Conservation (phyloP, 1,284 basidiomycete species). For the Exsudoporus floridanus region DNA sequence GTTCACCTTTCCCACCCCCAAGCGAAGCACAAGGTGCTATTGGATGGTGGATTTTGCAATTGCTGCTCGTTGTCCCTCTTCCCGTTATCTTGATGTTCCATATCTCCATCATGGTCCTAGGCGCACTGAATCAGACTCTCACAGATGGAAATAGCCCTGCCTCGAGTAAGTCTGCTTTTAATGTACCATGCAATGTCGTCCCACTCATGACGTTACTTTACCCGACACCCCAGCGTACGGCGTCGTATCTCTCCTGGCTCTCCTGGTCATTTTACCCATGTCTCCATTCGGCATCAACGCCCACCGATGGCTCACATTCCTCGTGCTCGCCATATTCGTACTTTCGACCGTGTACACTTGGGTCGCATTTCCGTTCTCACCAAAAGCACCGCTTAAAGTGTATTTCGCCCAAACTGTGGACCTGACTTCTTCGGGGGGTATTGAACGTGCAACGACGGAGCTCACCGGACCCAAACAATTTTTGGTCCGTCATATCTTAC, state of each 20-base stretch:
- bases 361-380: constrained; percentile 61
- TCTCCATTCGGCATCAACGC: constrained; percentile 61
- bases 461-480: constrained; percentile 50
- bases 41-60: constrained; percentile 64
- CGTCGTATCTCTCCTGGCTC: constrained; percentile 43
- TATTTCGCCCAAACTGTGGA: constrained; percentile 64
- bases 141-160: constrained; percentile 59
- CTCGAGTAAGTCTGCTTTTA: constrained; percentile 42
- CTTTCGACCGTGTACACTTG: constrained; percentile 46
- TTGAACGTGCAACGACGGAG: constrained; percentile 36
- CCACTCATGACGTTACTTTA: constrained; percentile 2
- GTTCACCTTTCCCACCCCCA: neutral
- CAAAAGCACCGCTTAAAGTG: constrained; percentile 59
- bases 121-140: constrained; percentile 57
- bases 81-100: constrained; percentile 61
- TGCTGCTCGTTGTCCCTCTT: constrained; percentile 55
- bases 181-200: neutral
- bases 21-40: constrained; percentile 40
- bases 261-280: constrained; percentile 57
- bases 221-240: constrained; percentile 50
- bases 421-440: constrained; percentile 33
- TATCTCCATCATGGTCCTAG: constrained; percentile 49
- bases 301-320: constrained; percentile 45
- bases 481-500: constrained; percentile 45
- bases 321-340: constrained; percentile 46